Evolutionary conservation across 225 moss, liverwort and hornwort species (phyloP).

Genomic region (Sphagnum contortum): DNA sequence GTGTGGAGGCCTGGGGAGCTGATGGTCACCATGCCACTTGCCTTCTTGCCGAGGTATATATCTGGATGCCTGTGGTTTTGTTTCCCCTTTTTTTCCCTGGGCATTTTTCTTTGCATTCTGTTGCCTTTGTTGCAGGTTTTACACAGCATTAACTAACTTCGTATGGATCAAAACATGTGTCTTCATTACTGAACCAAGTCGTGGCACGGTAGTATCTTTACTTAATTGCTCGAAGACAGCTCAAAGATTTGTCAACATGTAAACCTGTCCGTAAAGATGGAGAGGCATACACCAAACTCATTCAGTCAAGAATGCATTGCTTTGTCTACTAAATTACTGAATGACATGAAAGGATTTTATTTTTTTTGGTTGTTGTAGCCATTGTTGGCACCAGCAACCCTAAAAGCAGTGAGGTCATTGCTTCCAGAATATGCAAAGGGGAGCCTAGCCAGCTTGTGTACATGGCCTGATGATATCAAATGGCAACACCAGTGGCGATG

Average conservation of each 20-base stretch:
- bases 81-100: not conserved
- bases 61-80: not conserved
- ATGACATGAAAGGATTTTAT: not conserved
- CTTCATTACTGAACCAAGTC: too few relatives aligned
- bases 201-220: too few relatives aligned
- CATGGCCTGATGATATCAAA: conserved; percentile 80
- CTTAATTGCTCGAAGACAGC: too few relatives aligned
- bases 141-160: not conserved
- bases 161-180: not conserved
- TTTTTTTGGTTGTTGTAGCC: conserved; percentile 22
- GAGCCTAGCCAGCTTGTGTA: conserved; percentile 62
- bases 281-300: too few relatives aligned
- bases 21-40: conserved; percentile 68
- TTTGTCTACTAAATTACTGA: not conserved
- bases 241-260: too few relatives aligned
- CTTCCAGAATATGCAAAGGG: conserved; percentile 71
- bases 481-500: conserved; percentile 78
- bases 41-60: conserved; percentile 46
- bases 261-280: too few relatives aligned
- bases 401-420: conserved; percentile 57
- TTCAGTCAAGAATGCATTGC: not conserved
- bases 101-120: not conserved
- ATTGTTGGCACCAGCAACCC: conserved; percentile 46
- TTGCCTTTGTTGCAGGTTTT: not conserved
- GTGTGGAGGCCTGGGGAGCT: conserved; percentile 58